A percentile compares a stretch with the other conserved stretches of the same genome.
Conservation (phyloP, 139 green algal genomes). For the Ettlia oleoabundans region DNA sequence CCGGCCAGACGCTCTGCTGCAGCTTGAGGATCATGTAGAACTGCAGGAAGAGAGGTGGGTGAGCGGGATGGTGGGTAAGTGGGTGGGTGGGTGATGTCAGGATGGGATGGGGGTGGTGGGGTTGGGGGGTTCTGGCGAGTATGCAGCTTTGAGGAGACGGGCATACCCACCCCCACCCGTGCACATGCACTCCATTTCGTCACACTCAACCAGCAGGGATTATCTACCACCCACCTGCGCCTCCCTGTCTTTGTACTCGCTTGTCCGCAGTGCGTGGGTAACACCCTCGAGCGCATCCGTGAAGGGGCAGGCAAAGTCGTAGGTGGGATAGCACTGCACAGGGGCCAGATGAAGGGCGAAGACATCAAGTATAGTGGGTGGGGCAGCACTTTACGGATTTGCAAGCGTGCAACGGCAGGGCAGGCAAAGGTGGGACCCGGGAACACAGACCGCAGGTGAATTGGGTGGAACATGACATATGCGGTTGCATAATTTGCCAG, state of each 20-base stretch:
- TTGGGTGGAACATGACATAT: too few relatives aligned
- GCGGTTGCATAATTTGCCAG: too few relatives aligned
- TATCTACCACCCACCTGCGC: slow-evolving; percentile 11
- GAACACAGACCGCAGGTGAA: too few relatives aligned
- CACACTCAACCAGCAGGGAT: background rate
- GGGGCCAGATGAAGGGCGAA: background rate
- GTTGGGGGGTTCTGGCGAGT: too few relatives aligned
- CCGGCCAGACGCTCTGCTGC: slow-evolving; percentile 74
- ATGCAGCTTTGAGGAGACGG: too few relatives aligned
- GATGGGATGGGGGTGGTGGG: too few relatives aligned
- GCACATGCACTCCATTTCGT: too few relatives aligned
- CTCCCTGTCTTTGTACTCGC: slow-evolving; percentile 94
- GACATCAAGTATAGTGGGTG: background rate
- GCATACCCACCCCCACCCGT: background rate
- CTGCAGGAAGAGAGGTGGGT: slow-evolving; percentile 48
- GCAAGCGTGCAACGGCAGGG: too few relatives aligned
- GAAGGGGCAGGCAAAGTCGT: slow-evolving; percentile 98
- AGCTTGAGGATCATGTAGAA: slow-evolving; percentile 87
- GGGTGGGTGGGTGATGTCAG: too few relatives aligned
- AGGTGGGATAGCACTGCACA: slow-evolving; percentile 95
- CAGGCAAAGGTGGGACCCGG: too few relatives aligned
- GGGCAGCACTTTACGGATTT: background rate
- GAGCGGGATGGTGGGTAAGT: background rate
- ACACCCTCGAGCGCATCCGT: slow-evolving; percentile 95
- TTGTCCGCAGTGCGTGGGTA: slow-evolving; percentile 95